phyloP scores from a whole-genome alignment of 768 basidiomycete genomes.

The Lactarius vividus region DNA sequence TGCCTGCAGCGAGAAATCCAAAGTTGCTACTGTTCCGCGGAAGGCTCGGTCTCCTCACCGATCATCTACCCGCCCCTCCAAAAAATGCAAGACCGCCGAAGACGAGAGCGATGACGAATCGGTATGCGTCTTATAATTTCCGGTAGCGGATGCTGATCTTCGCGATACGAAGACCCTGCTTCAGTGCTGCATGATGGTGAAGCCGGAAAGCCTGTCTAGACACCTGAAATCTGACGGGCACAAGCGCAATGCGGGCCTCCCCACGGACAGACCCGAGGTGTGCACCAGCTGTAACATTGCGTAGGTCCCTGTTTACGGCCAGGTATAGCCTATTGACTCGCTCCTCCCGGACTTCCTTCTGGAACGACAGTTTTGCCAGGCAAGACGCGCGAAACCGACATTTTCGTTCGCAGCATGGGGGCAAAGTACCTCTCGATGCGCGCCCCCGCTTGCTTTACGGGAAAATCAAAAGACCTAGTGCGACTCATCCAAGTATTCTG shows the following conservation, averaged over 20 bases:
- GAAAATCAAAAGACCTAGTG: slow-evolving; percentile 11
- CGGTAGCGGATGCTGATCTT: neutral
- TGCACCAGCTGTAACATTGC: slow-evolving; percentile 23
- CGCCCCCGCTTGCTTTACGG: neutral
- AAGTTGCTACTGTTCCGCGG: neutral
- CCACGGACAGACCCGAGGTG: slow-evolving; percentile 19
- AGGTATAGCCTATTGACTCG: neutral
- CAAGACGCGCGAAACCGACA: slow-evolving; percentile 25
- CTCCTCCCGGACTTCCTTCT: neutral
- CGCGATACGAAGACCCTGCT: slow-evolving; percentile 7
- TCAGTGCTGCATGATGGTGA: slow-evolving; percentile 22
- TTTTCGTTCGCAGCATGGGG: slow-evolving; percentile 19
- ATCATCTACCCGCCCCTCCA: neutral
- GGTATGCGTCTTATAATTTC: slow-evolving; percentile 10
- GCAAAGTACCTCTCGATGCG: neutral
- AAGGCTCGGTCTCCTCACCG: slow-evolving; percentile 1
- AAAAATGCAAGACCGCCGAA: slow-evolving; percentile 11
- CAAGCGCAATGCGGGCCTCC: slow-evolving; percentile 22
- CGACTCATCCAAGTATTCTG: slow-evolving; percentile 16
- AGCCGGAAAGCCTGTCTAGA: slow-evolving; percentile 22
- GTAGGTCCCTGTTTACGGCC: slow-evolving; percentile 6
- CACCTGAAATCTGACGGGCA: slow-evolving; percentile 23
- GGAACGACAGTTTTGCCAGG: slow-evolving; percentile 18
- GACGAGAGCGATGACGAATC: slow-evolving; percentile 3
- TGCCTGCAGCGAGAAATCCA: neutral